Percentiles rank a stretch among this genome's conserved stretches.
Evolutionary conservation across 2,329 filamentous ascomycete species (phyloP).

Genomic region (Simplicillium aogashimaense): DNA sequence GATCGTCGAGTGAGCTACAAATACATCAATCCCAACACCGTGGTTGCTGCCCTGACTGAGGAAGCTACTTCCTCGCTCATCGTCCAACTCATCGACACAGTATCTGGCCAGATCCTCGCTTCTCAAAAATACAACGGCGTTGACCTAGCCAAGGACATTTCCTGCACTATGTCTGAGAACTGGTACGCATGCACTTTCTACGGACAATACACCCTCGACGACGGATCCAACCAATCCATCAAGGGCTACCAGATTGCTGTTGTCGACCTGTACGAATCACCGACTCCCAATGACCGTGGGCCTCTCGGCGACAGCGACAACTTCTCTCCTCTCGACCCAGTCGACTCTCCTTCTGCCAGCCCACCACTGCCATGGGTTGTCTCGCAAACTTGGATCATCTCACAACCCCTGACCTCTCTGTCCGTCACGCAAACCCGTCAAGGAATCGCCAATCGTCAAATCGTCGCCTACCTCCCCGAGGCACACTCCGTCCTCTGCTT

Average conservation of each 20-base stretch:
- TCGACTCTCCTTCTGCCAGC: slow-evolving; percentile 39
- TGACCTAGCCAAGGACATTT: slow-evolving; percentile 62
- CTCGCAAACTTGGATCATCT: slow-evolving; percentile 72
- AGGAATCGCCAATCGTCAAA: slow-evolving; percentile 75
- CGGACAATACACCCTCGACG: slow-evolving; percentile 46
- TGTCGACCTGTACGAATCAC: slow-evolving; percentile 84
- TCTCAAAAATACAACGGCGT: slow-evolving; percentile 62
- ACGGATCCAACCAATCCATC: slow-evolving; percentile 44
- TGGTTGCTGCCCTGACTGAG: slow-evolving; percentile 63
- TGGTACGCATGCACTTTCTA: slow-evolving; percentile 87
- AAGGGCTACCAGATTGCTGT: slow-evolving; percentile 82
- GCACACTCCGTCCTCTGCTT: slow-evolving; percentile 70
- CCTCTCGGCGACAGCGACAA: slow-evolving; percentile 60
- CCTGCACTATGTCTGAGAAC: slow-evolving; percentile 80
- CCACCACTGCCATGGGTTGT: slow-evolving; percentile 62
- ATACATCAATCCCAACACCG: slow-evolving; percentile 81
- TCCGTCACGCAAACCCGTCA: slow-evolving; percentile 83
- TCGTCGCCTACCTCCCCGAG: slow-evolving; percentile 69
- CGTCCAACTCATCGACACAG: slow-evolving; percentile 73
- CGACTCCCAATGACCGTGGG: slow-evolving; percentile 74
- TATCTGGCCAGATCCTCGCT: slow-evolving; percentile 73
- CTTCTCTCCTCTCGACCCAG: slow-evolving; percentile 66
- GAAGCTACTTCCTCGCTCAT: slow-evolving; percentile 50
- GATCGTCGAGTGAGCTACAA: slow-evolving; percentile 95
- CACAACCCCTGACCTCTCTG: slow-evolving; percentile 68